Base-by-base conservation (phyloP, 306 rosid genomes). In the Gastrolobium villosum region DNA sequence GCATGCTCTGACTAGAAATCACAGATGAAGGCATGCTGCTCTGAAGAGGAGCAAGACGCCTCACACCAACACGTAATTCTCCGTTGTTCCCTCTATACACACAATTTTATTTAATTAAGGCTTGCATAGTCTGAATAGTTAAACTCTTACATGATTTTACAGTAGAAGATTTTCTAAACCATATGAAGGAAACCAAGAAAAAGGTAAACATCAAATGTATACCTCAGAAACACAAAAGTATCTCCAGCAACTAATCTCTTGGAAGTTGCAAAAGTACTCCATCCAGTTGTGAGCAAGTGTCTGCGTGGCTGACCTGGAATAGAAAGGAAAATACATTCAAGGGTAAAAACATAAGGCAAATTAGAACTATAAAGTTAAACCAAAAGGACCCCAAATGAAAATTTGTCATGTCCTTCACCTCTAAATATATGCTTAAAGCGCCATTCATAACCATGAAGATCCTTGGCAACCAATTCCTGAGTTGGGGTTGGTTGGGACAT, bases 231-330 rank as follows among this genome's bases (percentile, higher is more conserved):
- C 45, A 95, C 93, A 70, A 95, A 95, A 65, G 98, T 85, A 75
- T 95, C 99, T 74, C 99, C 99, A 0, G 98, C 94, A 79, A 87
- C 87, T 79, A 95, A 86, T 84, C 98, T 83, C 85, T 95, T 95
- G n/a, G 98, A 91, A 57, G 96, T 90, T 67, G 92, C 99, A 76
- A 95, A 95, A 30, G 95, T 89, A 85, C 99, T 95, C 99, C 99
- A 95, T 36, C 99, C 99, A 56, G 94, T 91, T 59, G 94, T 89
- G 50, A 91, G 91, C 86, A 91, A 88, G 84, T 91, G 26, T 20
- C 26, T 20, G 26, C 26, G 26, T 20, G 26, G 26, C 26, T 20
- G 26, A 20, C 26, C 26, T 94, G 89, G 87, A 68, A 64, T 72
- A 85, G 54, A 53, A 62, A 84, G 36, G 43, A 11, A 63, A 40